Percentiles rank a stretch among this genome's conserved stretches.
Evolutionary conservation across 176 grass and related monocot species (phyloP).

Genomic region (Eragrostis nindensis): DNA sequence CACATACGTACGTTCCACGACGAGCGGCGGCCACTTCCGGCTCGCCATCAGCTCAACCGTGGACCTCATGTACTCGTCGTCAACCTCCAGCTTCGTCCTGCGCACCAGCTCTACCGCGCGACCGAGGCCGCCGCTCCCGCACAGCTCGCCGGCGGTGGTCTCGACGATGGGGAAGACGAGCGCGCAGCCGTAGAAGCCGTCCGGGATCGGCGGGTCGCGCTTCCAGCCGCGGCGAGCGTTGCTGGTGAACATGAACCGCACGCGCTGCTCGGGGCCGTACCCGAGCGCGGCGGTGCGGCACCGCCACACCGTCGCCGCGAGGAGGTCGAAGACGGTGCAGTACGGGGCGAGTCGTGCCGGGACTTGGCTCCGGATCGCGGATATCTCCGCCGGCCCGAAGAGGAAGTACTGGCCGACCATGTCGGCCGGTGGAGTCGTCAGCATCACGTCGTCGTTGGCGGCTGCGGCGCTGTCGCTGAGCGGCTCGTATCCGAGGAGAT

Average conservation of each 20-base stretch:
- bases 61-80: slow-evolving; percentile 41
- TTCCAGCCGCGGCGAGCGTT: neutral
- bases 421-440: neutral
- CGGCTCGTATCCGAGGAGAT: slow-evolving; percentile 11
- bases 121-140: neutral
- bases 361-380: neutral
- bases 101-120: slow-evolving; percentile 39
- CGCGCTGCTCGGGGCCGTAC: no score
- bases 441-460: neutral
- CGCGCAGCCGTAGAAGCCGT: neutral
- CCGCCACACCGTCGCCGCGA: neutral
- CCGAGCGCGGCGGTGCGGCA: neutral
- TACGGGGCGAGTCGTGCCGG: neutral
- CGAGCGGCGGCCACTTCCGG: slow-evolving; percentile 30
- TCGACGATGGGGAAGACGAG: slow-evolving; percentile 21
- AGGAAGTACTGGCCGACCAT: slow-evolving; percentile 41
- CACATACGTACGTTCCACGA: neutral
- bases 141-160: neutral
- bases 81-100: slow-evolving; percentile 32
- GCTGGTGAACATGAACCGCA: neutral
- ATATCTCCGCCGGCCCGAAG: slow-evolving; percentile 52
- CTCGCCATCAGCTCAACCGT: slow-evolving; percentile 24
- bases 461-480: neutral
- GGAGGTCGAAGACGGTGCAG: neutral
- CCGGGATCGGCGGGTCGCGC: neutral